Conservation (phyloP, 345 rosid species). For the Balakata baccata region DNA sequence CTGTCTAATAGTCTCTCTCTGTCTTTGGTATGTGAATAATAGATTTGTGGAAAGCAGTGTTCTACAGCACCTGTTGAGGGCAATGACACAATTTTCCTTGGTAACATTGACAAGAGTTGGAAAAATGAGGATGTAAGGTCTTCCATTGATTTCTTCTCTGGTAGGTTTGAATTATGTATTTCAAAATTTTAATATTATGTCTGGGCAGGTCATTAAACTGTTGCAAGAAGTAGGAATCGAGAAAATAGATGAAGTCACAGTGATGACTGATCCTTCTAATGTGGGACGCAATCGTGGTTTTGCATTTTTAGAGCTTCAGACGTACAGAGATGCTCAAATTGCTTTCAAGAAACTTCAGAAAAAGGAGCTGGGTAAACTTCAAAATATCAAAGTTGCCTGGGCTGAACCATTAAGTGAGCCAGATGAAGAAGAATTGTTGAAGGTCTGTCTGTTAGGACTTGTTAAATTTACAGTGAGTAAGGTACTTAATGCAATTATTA, state of each 20-base stretch:
- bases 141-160: constrained; percentile 5
- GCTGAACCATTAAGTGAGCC: constrained; percentile 35
- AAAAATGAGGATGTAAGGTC: constrained; percentile 31
- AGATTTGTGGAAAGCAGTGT: constrained; percentile 38
- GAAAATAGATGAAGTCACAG: constrained; percentile 31
- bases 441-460: constrained; percentile 22
- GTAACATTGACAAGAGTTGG: constrained; percentile 37
- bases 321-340: constrained; percentile 31
- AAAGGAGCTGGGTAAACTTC: constrained; percentile 21
- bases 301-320: constrained; percentile 35
- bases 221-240: constrained; percentile 28
- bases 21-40: background rate
- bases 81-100: constrained; percentile 35
- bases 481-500: background rate
- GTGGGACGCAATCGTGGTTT: constrained; percentile 31
- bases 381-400: constrained; percentile 33
- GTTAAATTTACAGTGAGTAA: background rate
- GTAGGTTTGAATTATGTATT: background rate
- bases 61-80: constrained; percentile 29
- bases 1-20: background rate
- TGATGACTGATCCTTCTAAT: constrained; percentile 30
- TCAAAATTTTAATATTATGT: background rate
- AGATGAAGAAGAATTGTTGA: constrained; percentile 32
- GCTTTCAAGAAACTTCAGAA: constrained; percentile 33
- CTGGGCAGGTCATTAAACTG: constrained; percentile 27